phyloP scores from a whole-genome alignment of 140 eudicot genomes.

The Senecio squalidus region DNA sequence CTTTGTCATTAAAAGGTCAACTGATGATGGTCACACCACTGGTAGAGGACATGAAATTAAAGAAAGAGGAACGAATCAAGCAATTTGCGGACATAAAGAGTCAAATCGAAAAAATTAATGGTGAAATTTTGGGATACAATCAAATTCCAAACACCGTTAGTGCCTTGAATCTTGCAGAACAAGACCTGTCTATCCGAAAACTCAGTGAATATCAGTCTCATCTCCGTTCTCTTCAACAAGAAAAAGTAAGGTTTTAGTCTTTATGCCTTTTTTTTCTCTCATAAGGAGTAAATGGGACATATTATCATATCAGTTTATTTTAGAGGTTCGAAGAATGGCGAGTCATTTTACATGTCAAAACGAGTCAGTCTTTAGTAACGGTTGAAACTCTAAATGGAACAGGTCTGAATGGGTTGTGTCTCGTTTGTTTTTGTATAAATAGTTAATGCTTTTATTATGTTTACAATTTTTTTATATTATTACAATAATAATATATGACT shows the following conservation, averaged over 20 bases:
- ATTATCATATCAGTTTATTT: background rate
- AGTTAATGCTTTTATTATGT: no score
- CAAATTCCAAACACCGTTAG: constrained; percentile 23
- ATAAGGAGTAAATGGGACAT: background rate
- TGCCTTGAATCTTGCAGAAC: constrained; percentile 52
- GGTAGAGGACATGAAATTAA: constrained; percentile 51
- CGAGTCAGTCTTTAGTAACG: no score
- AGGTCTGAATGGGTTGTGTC: no score
- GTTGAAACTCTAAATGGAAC: no score
- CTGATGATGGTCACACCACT: constrained; percentile 54
- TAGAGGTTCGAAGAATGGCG: no score
- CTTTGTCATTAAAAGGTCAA: constrained; percentile 58
- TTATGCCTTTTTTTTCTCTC: background rate
- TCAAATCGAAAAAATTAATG: constrained; percentile 53
- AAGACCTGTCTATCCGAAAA: constrained; percentile 70
- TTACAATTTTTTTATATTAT: no score
- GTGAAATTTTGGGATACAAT: constrained; percentile 57
- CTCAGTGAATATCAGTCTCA: constrained; percentile 56
- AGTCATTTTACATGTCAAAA: no score
- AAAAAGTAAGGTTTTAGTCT: constrained; percentile 43
- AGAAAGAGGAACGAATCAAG: constrained; percentile 58
- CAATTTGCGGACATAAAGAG: constrained; percentile 59
- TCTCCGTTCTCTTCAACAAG: constrained; percentile 66
- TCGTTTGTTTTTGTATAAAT: no score
- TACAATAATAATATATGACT: no score